Percentiles rank a stretch among this genome's conserved stretches.
These are phyloP conservation scores for Candida sphagnicola DNA, from an alignment of 805 yeast genomes.

Conservation along the genomic window DNA sequence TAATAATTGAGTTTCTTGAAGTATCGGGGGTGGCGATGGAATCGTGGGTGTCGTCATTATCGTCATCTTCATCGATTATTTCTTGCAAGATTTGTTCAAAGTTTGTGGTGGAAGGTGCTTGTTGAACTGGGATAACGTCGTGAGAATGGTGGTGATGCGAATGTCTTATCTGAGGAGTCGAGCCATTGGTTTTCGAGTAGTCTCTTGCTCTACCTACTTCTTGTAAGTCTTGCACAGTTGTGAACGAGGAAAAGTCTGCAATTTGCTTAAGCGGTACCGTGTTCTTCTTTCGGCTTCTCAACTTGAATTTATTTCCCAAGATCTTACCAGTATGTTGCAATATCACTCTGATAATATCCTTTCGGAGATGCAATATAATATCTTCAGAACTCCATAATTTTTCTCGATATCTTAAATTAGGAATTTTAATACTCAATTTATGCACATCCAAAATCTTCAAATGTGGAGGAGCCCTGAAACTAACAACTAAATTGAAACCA, in stretches of 20 bases:
- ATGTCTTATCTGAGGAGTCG: slow-evolving; percentile 5
- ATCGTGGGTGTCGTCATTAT: slow-evolving; percentile 3
- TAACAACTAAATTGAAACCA: slow-evolving; percentile 47
- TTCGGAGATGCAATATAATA: slow-evolving; percentile 56
- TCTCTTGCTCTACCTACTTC: slow-evolving; percentile 22
- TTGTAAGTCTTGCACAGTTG: slow-evolving; percentile 38
- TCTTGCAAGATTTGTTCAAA: slow-evolving; percentile 14
- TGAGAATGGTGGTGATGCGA: slow-evolving; percentile 9
- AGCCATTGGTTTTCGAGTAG: slow-evolving; percentile 7
- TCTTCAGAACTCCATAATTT: slow-evolving; percentile 66
- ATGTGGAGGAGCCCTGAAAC: slow-evolving; percentile 73
- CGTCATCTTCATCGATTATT: slow-evolving; percentile 14
- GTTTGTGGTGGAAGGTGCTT: not conserved
- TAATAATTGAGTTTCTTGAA: not conserved
- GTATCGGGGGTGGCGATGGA: not conserved
- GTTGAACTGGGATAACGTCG: not conserved
- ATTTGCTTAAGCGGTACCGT: slow-evolving; percentile 37
- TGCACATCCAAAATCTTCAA: slow-evolving; percentile 73
- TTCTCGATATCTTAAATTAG: slow-evolving; percentile 45
- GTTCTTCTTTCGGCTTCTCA: slow-evolving; percentile 24
- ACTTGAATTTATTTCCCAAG: slow-evolving; percentile 66
- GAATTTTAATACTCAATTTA: slow-evolving; percentile 63
- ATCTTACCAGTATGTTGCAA: slow-evolving; percentile 71
- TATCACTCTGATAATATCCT: slow-evolving; percentile 55
- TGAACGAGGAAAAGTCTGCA: slow-evolving; percentile 31